Percentiles rank a stretch among this genome's conserved stretches.
Conservation (phyloP, 495 filamentous ascomycete species). For the Xylaria scruposa region DNA sequence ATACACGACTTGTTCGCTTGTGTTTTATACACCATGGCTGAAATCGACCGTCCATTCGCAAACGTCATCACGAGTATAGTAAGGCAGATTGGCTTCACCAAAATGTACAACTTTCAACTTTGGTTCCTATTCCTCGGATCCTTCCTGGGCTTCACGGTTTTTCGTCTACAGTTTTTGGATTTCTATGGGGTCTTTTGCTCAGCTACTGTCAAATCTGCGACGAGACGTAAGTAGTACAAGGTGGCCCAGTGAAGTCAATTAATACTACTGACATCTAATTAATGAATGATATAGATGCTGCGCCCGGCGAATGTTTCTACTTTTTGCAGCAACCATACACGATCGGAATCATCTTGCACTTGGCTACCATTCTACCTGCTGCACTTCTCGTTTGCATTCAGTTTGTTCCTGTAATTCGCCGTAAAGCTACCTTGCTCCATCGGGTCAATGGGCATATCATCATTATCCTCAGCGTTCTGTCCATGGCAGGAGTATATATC, state of each 20-base stretch:
- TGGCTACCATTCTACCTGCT: conserved; percentile 55
- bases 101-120: conserved; percentile 49
- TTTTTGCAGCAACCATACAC: conserved; percentile 40
- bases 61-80: no score
- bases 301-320: conserved; percentile 59
- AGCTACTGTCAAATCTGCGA: not conserved
- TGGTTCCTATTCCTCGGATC: conserved; percentile 44
- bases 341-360: conserved; percentile 58
- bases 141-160: conserved; percentile 45
- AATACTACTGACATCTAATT: not conserved
- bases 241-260: not conserved
- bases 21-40: no score
- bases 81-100: conserved; percentile 38
- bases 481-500: conserved; percentile 53
- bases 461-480: conserved; percentile 49
- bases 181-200: conserved; percentile 36
- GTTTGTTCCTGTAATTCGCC: conserved; percentile 60
- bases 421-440: conserved; percentile 31
- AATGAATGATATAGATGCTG: not conserved
- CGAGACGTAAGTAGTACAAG: not conserved
- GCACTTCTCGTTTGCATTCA: conserved; percentile 55
- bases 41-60: no score
- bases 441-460: conserved; percentile 24
- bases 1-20: no score
- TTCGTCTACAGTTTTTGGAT: conserved; percentile 46